Base-by-base conservation (phyloP, 148 eudicot genomes). In the Rhododendron henanense region DNA sequence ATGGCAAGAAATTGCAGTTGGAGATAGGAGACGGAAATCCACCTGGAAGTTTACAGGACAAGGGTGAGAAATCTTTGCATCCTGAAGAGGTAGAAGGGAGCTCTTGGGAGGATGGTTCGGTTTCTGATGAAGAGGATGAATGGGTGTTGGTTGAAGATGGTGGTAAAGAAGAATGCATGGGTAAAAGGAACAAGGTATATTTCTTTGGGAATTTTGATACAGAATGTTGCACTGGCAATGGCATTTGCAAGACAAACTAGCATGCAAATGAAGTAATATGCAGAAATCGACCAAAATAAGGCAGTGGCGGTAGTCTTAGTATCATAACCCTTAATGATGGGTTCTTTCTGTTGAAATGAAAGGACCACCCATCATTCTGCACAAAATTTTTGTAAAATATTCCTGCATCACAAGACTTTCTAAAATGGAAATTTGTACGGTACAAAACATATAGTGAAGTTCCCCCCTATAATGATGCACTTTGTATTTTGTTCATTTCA, bases 61-160 rank as follows among this genome's bases (percentile, higher is more conserved):
- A 18, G 48, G 48, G 25, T 21, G 79, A 76, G 25, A 37, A 76
- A 45, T 44, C 50, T 78, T 41, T 1, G 28, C 53, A 78, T 45
- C 8, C 31, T 41, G 48, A 76, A 76, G 48, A 39, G 48, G 48
- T 76, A 19, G 81, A 78, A 41, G 51, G 6, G 15, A 78, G 81
- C 81, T 78, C 6, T 23, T 3, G 14, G n/a, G 81, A 44, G 51
- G 9, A 45, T 78, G 50, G 14, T 78, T 78, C 50, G 10, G 13
- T 21, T 44, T 44, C 53, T 44, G 51, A 44, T 78, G 81, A 5
- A 10, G 81, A 78, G 81, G 81, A 78, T 23, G 81, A 78, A 78
- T 78, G 81, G 81, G 81, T 78, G 81, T 78, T 78, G 53, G 81
- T 78, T 78, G 81, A 78, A 44, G 81, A 41, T 23, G 80, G 13